phyloP scores from a whole-genome alignment of 139 green algal species.

The Mesotaenium endlicherianum region DNA sequence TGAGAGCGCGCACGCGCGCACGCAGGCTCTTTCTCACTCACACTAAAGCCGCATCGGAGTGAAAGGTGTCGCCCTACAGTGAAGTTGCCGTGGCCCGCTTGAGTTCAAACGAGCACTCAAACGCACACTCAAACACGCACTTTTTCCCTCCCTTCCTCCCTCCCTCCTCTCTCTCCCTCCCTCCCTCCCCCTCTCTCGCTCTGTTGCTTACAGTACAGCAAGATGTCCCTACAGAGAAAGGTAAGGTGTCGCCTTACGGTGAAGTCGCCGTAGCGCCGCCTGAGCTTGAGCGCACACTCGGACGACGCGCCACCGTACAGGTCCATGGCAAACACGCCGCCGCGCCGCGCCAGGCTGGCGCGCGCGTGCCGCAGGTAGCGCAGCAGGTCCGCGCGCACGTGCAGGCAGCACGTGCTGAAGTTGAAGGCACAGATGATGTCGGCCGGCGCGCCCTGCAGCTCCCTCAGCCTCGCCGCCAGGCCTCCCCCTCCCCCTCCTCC shows the following conservation, averaged over 20 bases:
- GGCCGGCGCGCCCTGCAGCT: neutral
- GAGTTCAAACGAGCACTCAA: too few species aligned
- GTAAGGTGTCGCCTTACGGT: slow-evolving; percentile 14
- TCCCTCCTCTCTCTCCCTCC: neutral
- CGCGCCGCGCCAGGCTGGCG: neutral
- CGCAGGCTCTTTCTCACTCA: too few species aligned
- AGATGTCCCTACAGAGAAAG: too few species aligned
- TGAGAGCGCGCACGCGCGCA: too few species aligned
- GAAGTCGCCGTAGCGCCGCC: slow-evolving; percentile 28
- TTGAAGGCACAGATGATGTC: slow-evolving; percentile 52
- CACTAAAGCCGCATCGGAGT: too few species aligned
- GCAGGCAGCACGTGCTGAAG: slow-evolving; percentile 48
- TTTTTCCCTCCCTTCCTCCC: neutral
- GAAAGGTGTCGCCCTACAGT: too few species aligned
- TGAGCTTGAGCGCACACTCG: slow-evolving; percentile 31
- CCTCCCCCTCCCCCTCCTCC: neutral
- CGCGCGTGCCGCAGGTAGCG: slow-evolving; percentile 22
- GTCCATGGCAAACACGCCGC: slow-evolving; percentile 46
- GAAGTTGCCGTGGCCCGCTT: too few species aligned
- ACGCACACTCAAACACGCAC: too few species aligned
- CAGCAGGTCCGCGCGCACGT: slow-evolving; percentile 13
- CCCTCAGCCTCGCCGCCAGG: neutral
- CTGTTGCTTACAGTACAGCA: too few species aligned
- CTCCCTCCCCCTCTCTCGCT: neutral
- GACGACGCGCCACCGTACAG: slow-evolving; percentile 43